A percentile compares a stretch with the other conserved stretches of the same genome.
These are phyloP conservation scores for Aspergillus sp. DNA, from an alignment of 2,329 filamentous ascomycete species.

Conservation along the genomic window DNA sequence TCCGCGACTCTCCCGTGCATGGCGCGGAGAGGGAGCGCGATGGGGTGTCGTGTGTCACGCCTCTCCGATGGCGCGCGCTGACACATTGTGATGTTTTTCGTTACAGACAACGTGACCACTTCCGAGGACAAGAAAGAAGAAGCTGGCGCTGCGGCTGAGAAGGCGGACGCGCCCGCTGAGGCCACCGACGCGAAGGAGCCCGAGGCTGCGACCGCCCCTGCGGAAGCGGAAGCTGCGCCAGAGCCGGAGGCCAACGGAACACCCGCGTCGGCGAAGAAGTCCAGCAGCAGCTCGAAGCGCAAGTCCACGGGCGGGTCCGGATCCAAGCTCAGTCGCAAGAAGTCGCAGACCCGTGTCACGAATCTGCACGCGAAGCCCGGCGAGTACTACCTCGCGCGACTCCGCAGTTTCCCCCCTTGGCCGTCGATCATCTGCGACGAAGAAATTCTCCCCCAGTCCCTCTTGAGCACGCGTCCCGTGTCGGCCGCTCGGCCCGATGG, in stretches of 20 bases:
- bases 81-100: constrained; percentile 3
- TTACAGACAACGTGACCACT: constrained; percentile 18
- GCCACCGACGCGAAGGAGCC: constrained; percentile 24
- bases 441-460: constrained; percentile 79
- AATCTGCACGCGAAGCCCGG: constrained; percentile 83
- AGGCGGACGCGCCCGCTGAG: constrained; percentile 24
- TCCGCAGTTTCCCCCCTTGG: constrained; percentile 95
- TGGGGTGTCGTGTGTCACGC: constrained; percentile 6
- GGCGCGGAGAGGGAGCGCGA: neutral
- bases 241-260: constrained; percentile 47
- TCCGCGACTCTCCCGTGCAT: neutral
- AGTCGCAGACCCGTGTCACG: constrained; percentile 68
- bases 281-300: constrained; percentile 52
- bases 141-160: constrained; percentile 26
- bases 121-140: constrained; percentile 29
- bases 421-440: constrained; percentile 93
- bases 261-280: constrained; percentile 50
- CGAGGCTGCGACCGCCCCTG: constrained; percentile 20
- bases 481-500: constrained; percentile 80
- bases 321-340: constrained; percentile 79
- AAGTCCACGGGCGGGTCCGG: constrained; percentile 72
- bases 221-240: constrained; percentile 25
- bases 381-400: constrained; percentile 85
- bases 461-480: constrained; percentile 77
- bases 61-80: constrained; percentile 10